Evolutionary conservation across 495 filamentous ascomycete species (phyloP).

Genomic region (Aspergillus sclerotiicarbonarius): DNA sequence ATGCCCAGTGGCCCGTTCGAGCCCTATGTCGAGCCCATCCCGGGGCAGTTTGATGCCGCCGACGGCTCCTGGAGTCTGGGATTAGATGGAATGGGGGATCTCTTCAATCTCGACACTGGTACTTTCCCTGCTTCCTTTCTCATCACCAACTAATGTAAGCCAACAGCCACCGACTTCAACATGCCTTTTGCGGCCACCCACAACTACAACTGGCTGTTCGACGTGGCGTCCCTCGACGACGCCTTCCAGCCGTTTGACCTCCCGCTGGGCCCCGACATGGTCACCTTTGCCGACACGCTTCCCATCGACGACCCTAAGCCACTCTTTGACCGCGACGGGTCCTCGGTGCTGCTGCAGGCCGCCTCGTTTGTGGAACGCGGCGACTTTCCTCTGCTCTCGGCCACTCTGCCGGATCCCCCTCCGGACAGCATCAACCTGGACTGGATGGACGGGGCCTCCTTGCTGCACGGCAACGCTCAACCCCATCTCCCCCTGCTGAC

Average conservation of each 20-base stretch:
- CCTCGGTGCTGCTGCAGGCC: slow-evolving; percentile 18
- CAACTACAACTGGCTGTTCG: slow-evolving; percentile 59
- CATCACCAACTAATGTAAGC: background rate
- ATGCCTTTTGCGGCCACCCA: slow-evolving; percentile 55
- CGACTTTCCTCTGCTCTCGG: background rate
- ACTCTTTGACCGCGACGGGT: background rate
- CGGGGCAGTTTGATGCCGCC: slow-evolving; percentile 37
- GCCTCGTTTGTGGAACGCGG: slow-evolving; percentile 19
- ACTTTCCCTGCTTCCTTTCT: background rate
- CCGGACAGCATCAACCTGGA: slow-evolving; percentile 26
- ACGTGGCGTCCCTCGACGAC: slow-evolving; percentile 37
- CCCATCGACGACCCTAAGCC: slow-evolving; percentile 11
- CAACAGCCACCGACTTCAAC: slow-evolving; percentile 52
- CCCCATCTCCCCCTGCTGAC: slow-evolving; percentile 21
- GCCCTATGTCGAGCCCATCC: slow-evolving; percentile 35
- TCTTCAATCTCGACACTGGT: slow-evolving; percentile 35
- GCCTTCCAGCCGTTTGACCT: slow-evolving; percentile 34
- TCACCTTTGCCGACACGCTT: slow-evolving; percentile 19
- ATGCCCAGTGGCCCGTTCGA: slow-evolving; percentile 36
- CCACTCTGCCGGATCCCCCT: background rate
- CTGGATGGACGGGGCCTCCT: slow-evolving; percentile 31
- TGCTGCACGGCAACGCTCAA: slow-evolving; percentile 11
- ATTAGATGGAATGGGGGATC: slow-evolving; percentile 22
- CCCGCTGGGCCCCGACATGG: slow-evolving; percentile 26
- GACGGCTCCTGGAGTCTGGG: slow-evolving; percentile 33